These are phyloP conservation scores for Globisporangium irregulare DNA, from an alignment of 352 stramenopile species.

Conservation along the genomic window DNA sequence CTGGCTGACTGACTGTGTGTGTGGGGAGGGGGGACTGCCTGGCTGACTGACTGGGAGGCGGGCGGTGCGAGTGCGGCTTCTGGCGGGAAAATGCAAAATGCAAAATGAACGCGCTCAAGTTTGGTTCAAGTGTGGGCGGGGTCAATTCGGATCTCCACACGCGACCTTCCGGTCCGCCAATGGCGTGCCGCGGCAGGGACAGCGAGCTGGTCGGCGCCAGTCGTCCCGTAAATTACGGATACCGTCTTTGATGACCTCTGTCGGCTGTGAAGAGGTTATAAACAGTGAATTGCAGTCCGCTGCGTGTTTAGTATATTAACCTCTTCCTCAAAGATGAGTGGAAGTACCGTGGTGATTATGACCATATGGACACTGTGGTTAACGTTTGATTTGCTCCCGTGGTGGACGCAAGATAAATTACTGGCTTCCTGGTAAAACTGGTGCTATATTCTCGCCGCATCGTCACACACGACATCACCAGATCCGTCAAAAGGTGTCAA, in stretches of 20 bases:
- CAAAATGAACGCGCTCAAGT: not conserved
- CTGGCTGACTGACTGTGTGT: slow-evolving; percentile 1
- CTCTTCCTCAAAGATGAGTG: no score
- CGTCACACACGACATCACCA: not conserved
- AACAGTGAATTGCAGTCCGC: not conserved
- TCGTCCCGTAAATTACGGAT: not conserved
- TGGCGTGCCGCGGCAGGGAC: not conserved
- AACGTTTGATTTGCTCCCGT: not conserved
- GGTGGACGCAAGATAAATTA: not conserved
- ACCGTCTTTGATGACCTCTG: not conserved
- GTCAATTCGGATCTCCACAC: not conserved
- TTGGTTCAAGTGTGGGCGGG: not conserved
- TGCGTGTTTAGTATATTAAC: no score
- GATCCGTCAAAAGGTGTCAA: not conserved
- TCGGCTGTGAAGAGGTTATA: not conserved
- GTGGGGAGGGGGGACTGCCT: not conserved
- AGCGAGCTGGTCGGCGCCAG: not conserved
- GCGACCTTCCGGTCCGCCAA: not conserved
- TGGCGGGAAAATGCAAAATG: not conserved
- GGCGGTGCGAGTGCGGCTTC: not conserved
- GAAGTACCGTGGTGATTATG: no score
- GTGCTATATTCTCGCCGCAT: not conserved
- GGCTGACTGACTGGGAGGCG: not conserved
- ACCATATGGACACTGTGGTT: not conserved
- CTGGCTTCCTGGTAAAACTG: not conserved